Base-by-base conservation (phyloP, 2,329 filamentous ascomycete genomes). In the Aulographum hederae region DNA sequence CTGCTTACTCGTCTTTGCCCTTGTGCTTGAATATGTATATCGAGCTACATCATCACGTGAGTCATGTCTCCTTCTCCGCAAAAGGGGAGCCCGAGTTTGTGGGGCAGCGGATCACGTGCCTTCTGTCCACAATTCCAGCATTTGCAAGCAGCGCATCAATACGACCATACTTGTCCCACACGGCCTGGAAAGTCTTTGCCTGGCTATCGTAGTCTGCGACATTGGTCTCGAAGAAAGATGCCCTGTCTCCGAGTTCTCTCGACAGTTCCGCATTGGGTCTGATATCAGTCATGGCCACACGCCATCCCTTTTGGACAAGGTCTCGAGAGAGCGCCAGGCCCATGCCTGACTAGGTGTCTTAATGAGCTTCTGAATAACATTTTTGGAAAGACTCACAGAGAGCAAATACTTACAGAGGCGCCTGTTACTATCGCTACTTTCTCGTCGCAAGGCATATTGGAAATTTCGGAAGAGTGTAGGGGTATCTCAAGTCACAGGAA, bases 91-190 rank as follows among this genome's bases (percentile, higher is more conserved):
- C n/a, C n/a, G n/a, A n/a, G n/a, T n/a, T n/a, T n/a, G n/a, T n/a
- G n/a, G n/a, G n/a, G n/a, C n/a, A n/a, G n/a, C n/a, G n/a, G n/a
- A n/a, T n/a, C n/a, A n/a, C 12, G 6, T 11, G 8, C 30, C 35
- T 53, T 8, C 39, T 43, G 40, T 67, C 62, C 2, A 61, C 51
- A 20, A 59, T 56, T n/a, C 61, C 65, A 1, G 63, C 62, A 38
- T 67, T 67, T 21, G 59, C 55, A 13, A 59, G 57, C 2, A 67
- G 39, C 0, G 55, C 54, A 45, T 68, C 63, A 11, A 68, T 47
- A 4, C 58, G 54, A 1, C 54, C 54, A 46, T 56, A 63, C 25
- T 49, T 51, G 5, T 47, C 35, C 47, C 53, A 63, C 0, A 60
- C 57, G 3, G 46, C 36, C 6, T 47, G 41, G 40, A 67, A 67